Conservation (phyloP, 2,329 filamentous ascomycete species). For the Akanthomyces dipterigenus region DNA sequence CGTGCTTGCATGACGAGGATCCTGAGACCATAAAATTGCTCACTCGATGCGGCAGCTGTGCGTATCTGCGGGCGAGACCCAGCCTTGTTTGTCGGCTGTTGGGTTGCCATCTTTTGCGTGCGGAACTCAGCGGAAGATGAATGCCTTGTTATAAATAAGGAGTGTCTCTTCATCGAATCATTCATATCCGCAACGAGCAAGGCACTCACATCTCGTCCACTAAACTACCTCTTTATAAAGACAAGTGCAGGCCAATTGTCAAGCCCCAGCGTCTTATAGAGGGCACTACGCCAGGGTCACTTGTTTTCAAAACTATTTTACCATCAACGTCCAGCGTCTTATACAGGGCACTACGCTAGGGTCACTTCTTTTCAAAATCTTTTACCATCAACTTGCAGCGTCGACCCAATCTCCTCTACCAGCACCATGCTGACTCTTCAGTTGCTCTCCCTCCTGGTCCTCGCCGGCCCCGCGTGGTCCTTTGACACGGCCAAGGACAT, state of each 20-base stretch:
- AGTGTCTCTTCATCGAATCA: neutral
- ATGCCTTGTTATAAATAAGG: neutral
- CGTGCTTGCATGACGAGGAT: neutral
- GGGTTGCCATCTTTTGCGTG: neutral
- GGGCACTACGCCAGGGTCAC: neutral
- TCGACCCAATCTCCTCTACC: no score
- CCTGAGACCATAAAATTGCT: neutral
- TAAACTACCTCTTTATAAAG: neutral
- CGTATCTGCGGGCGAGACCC: neutral
- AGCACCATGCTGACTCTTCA: neutral
- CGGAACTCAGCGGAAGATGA: neutral
- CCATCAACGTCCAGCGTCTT: neutral
- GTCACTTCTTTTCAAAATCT: neutral
- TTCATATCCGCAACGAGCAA: neutral
- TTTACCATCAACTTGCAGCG: neutral
- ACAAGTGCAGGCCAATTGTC: neutral
- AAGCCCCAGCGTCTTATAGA: neutral
- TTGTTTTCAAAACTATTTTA: neutral
- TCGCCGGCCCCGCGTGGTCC: neutral
- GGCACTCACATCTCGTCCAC: neutral
- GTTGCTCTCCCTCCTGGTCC: neutral
- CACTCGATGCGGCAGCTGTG: neutral
- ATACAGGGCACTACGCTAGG: neutral
- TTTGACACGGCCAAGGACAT: neutral
- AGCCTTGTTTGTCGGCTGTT: neutral